Conservation (phyloP, 2,329 filamentous ascomycete genomes). For the Trichoderma citrinoviride region DNA sequence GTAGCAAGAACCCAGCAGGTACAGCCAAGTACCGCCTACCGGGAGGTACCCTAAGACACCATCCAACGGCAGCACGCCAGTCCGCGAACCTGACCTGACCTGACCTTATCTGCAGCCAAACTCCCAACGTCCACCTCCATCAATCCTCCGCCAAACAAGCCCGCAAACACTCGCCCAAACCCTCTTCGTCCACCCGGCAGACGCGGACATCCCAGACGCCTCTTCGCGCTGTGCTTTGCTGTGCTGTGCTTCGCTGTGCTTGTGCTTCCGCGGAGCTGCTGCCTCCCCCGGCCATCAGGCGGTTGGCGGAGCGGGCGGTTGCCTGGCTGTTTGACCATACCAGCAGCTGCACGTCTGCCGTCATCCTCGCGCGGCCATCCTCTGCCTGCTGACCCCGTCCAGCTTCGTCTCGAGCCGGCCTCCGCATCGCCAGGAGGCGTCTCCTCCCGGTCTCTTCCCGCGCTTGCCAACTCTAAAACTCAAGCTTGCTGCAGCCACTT, state of each 20-base stretch:
- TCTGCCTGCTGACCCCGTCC: background rate
- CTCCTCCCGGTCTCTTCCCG: background rate
- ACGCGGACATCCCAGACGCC: constrained; percentile 3
- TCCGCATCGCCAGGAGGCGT: constrained; percentile 4
- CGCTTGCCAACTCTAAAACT: constrained; percentile 2
- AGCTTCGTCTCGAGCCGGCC: background rate
- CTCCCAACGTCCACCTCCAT: background rate
- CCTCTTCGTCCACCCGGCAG: background rate
- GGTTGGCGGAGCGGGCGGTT: constrained; percentile 15
- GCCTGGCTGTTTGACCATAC: constrained; percentile 6
- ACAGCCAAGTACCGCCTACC: background rate
- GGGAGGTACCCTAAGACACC: too few relatives aligned
- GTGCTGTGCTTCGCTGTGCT: too few relatives aligned
- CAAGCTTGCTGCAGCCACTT: background rate
- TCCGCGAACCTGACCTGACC: constrained; percentile 18
- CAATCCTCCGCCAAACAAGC: background rate
- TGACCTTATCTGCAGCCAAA: constrained; percentile 13
- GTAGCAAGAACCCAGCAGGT: background rate
- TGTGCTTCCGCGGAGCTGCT: background rate
- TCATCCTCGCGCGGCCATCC: constrained; percentile 5
- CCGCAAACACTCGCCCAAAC: background rate
- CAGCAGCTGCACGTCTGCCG: constrained; percentile 12
- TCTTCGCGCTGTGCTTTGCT: background rate
- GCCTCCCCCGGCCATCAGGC: background rate
- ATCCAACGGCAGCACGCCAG: background rate